phyloP scores from a whole-genome alignment of 805 yeast species.

The Candida montana region DNA sequence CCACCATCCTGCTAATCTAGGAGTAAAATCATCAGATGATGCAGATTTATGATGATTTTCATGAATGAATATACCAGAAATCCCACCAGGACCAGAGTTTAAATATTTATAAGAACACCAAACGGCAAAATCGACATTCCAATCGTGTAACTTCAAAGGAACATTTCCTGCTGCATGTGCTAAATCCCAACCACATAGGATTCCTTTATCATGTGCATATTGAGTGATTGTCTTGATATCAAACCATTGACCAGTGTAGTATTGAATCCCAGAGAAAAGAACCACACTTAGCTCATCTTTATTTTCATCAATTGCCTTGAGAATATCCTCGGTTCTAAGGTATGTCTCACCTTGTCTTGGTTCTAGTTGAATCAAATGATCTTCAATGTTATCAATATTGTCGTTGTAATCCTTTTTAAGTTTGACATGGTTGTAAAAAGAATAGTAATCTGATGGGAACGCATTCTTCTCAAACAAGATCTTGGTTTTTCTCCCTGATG shows the following conservation, averaged over 20 bases:
- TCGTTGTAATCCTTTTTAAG: constrained; percentile 47
- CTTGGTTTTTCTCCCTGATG: constrained; percentile 52
- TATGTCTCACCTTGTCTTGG: constrained; percentile 56
- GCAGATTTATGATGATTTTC: constrained; percentile 36
- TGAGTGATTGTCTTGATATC: constrained; percentile 68
- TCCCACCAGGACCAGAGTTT: constrained; percentile 91
- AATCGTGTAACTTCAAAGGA: constrained; percentile 68
- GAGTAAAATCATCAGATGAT: constrained; percentile 33
- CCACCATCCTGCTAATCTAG: constrained; percentile 97
- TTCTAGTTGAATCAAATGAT: constrained; percentile 51
- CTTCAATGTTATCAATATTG: constrained; percentile 35
- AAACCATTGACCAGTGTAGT: constrained; percentile 85
- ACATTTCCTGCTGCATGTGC: constrained; percentile 95
- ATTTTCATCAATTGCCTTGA: constrained; percentile 47
- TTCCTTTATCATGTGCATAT: constrained; percentile 45
- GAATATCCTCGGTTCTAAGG: constrained; percentile 58
- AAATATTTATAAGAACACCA: constrained; percentile 93
- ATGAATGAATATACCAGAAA: constrained; percentile 81
- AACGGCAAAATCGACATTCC: constrained; percentile 90
- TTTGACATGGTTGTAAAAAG: constrained; percentile 67
- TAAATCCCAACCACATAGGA: constrained; percentile 86
- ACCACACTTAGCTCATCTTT: constrained; percentile 65
- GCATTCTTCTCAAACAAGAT: constrained; percentile 82
- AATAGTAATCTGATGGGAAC: constrained; percentile 89
- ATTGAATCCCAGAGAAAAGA: constrained; percentile 84